phyloP scores from a whole-genome alignment of 2,329 filamentous ascomycete species.

The Fusarium buharicum region DNA sequence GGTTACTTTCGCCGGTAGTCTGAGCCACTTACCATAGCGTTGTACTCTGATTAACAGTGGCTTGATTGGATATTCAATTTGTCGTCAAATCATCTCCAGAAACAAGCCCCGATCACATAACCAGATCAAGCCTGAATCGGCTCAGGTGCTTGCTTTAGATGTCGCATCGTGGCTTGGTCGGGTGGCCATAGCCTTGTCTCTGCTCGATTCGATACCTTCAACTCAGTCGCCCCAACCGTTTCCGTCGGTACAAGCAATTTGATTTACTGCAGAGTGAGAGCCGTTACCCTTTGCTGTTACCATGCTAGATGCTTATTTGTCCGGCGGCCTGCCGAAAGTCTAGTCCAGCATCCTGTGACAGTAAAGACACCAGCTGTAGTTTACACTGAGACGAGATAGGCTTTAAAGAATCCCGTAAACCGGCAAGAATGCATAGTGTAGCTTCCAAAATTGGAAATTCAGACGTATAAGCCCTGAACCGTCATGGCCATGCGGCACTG shows the following conservation, averaged over 20 bases:
- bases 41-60: slow-evolving; percentile 1
- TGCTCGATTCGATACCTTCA: slow-evolving; percentile 1
- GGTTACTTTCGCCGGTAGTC: not conserved
- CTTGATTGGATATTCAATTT: not conserved
- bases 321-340: no score
- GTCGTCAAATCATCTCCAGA: not conserved
- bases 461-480: not conserved
- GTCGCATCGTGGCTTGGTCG: slow-evolving; percentile 4
- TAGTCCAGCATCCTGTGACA: no score
- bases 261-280: not conserved
- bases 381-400: no score
- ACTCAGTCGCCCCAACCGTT: slow-evolving; percentile 15
- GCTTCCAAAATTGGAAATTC: not conserved
- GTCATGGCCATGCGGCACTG: not conserved
- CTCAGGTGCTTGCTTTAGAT: not conserved
- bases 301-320: not conserved
- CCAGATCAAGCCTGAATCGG: not conserved
- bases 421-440: not conserved
- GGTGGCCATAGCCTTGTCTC: not conserved
- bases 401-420: no score
- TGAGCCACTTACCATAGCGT: not conserved
- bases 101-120: not conserved
- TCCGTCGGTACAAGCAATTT: not conserved
- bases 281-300: not conserved
- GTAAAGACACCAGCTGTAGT: no score